Conservation (phyloP, 2,329 filamentous ascomycete genomes). For the Colletotrichum destructivum region DNA sequence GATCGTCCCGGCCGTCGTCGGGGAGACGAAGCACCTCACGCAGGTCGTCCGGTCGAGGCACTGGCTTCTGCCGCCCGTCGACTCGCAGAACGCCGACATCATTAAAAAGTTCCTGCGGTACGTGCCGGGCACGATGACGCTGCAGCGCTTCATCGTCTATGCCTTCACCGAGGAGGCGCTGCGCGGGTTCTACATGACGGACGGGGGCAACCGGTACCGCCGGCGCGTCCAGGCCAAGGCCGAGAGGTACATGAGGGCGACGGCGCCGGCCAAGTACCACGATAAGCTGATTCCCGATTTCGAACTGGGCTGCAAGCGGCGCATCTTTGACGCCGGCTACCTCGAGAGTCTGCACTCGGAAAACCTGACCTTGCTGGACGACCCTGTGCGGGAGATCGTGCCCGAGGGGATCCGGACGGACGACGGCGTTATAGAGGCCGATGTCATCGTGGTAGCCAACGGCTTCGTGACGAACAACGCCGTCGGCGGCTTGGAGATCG, state of each 20-base stretch:
- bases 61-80: constrained; percentile 57
- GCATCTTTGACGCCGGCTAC: constrained; percentile 72
- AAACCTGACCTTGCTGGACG: constrained; percentile 63
- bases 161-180: constrained; percentile 51
- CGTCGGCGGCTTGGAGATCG: constrained; percentile 67
- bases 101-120: constrained; percentile 56
- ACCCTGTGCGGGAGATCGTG: constrained; percentile 64
- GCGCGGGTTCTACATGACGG: constrained; percentile 56
- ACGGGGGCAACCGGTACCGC: constrained; percentile 51
- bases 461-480: constrained; percentile 72
- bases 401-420: constrained; percentile 54
- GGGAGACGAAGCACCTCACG: constrained; percentile 49
- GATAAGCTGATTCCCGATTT: constrained; percentile 75
- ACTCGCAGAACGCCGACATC: constrained; percentile 42
- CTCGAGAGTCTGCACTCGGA: constrained; percentile 65
- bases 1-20: constrained; percentile 62
- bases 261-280: constrained; percentile 72
- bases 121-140: constrained; percentile 60
- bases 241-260: constrained; percentile 59
- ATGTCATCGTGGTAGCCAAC: constrained; percentile 74
- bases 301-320: constrained; percentile 74
- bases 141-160: constrained; percentile 62
- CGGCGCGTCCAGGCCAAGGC: constrained; percentile 54
- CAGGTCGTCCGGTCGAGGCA: constrained; percentile 60
- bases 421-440: constrained; percentile 63